Base-by-base conservation (phyloP, 2,329 filamentous ascomycete genomes). In the Penicillium sp. region DNA sequence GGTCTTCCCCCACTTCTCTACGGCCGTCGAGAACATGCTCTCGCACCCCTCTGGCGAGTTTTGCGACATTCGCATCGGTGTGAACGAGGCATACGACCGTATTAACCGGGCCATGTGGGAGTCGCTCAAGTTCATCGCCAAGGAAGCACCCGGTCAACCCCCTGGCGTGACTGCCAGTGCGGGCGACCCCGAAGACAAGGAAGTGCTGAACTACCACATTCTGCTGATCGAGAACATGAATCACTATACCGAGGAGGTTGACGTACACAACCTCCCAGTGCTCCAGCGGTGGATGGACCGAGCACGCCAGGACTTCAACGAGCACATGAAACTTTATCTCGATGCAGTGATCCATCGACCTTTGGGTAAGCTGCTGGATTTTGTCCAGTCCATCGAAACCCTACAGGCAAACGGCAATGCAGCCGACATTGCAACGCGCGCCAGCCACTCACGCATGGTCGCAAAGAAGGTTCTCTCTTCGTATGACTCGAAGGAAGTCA, bases 141-240 rank as follows among this genome's bases (percentile, higher is more conserved):
- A 86, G 68, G 83, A 87, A 62, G 80, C 78, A 28, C 83, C 83
- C 0, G 69, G 77, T 10, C 69, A 89, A 80, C 67, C 84, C 76
- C 25, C 77, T 73, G 51, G 68, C 51, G 69, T 76, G 55, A 69
- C 78, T 59, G 69, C 74, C 40, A 70, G 76, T 60, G 75, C 74
- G 16, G 77, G 78, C n/a, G 86, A 89, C 62, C 81, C 83, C 1
- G 94, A 97, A 70, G 94, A 97, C 68, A 97, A 99, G 74, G 92
- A 96, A 71, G 90, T 91, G 5, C 82, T 99, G 54, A 97, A 97
- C 74, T 96, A 95, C 74, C 92, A 97, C 72, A 96, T 99, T 64
- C 81, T 97, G 30, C 81, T 97, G 48, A 97, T 99, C 61, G 92
- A 99, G 72, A 99, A 99, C 71, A 96, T 96, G 91, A 95, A 96